Base-by-base conservation (phyloP, 2,329 filamentous ascomycete species). In the Curvularia sp. region DNA sequence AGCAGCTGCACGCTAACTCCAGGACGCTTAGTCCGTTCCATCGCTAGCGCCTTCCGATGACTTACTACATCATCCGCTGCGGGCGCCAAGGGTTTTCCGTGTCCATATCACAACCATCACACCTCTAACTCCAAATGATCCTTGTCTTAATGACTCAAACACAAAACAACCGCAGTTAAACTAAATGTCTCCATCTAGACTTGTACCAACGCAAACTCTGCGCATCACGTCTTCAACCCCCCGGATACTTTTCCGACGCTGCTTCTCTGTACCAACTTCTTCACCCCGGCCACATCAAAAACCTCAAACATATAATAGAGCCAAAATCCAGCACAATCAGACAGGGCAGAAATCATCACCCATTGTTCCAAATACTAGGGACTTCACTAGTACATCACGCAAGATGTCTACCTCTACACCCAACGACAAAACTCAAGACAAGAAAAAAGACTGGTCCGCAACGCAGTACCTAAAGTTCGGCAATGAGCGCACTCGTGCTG, bases 401-500 rank as follows among this genome's bases (percentile, higher is more conserved):
- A 52, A 2, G 2, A 57, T 57, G 55, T 28, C 43, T 32, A 21
- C 27, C 5, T 19, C 50, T 19, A 5, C 13, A 4, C 10, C 21
- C 45, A 7, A 25, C 27, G n/a, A 32, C 25, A 23, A 42, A 41
- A 3, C 27, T n/a, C 27, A 36, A 25, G 38, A 49, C 48, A 46
- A 64, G 6, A 7, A 38, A 23, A 67, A 71, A 57, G 80, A 83
- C 73, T 87, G 85, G 85, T 84, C 78, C n/a, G 82, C 85, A 39
- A 65, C 74, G 2, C 84, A 86, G 67, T 87, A 87, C 68, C 78
- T 85, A 59, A 84, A 85, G 59, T 87, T 86, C 64, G 70, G 75
- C 61, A 72, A 77, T 49, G 81, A 87, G 51, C 80, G 85, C 56
- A 86, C 83, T 0, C 80, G 81, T 2, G 79, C 85, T 6, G 79